These are phyloP conservation scores for Periconia sp. DNA, from an alignment of 2,329 filamentous ascomycete genomes.

Conservation along the genomic window DNA sequence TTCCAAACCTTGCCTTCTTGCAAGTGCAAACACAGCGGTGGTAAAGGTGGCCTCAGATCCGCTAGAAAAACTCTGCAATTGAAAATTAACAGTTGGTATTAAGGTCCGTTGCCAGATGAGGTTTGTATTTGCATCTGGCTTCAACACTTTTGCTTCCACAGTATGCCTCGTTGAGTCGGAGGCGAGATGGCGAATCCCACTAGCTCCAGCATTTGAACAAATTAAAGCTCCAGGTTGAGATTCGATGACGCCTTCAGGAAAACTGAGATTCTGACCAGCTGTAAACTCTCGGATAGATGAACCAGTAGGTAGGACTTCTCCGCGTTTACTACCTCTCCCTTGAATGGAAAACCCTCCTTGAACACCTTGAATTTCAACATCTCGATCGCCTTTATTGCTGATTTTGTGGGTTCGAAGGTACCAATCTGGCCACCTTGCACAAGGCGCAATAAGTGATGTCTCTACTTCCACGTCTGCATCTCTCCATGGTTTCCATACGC, in stretches of 20 bases:
- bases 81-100: constrained; percentile 25
- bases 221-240: constrained; percentile 12
- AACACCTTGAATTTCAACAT: constrained; percentile 8
- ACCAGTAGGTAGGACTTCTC: constrained; percentile 19
- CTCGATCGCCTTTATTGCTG: constrained; percentile 4
- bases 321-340: constrained; percentile 20
- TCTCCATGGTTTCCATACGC: constrained; percentile 33
- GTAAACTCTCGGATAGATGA: neutral
- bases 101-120: constrained; percentile 37
- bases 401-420: constrained; percentile 27
- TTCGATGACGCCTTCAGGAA: constrained; percentile 23
- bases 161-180: neutral
- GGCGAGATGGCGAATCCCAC: constrained; percentile 21
- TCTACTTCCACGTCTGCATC: constrained; percentile 26
- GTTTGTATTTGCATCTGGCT: constrained; percentile 40
- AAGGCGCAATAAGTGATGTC: constrained; percentile 27
- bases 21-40: constrained; percentile 28
- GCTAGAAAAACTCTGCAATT: neutral
- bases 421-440: constrained; percentile 32
- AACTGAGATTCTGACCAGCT: neutral
- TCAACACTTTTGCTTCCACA: constrained; percentile 19
- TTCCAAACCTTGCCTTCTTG: constrained; percentile 15
- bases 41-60: constrained; percentile 6
- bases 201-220: constrained; percentile 31
- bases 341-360: constrained; percentile 37